Evolutionary conservation across 345 rosid species (phyloP), one percentile per base, ranked within the genome.

Genomic region (Carallia pectinifolia): DNA sequence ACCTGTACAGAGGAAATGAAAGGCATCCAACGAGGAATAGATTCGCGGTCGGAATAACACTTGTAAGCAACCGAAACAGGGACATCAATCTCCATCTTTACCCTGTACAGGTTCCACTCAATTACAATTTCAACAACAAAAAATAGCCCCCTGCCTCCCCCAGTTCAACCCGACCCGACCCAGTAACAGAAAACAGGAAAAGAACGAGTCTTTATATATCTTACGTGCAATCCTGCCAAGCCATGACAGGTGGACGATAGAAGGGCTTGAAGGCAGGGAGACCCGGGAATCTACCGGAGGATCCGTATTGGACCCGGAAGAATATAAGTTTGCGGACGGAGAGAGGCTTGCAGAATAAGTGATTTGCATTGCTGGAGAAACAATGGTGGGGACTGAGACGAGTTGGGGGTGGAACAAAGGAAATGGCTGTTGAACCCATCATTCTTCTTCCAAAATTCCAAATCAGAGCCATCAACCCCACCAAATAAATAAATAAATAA

Each of bases 201-300:
- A 23, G 8, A 12, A 53, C 23, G 36, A 36, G 66, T 64, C 13
- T 33, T 1, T 6, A 31, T 12, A 55, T 82, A 76, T 2, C 68
- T 84, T 82, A 92, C 99, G 89, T 86, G 97, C 97, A 92, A 61
- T 95, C 97, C 79, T 95, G 97, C 93, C 96, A 95, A 67, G 83
- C 81, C 97, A 90, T 89, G 78, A 90, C 85, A 59, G 86, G 81
- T 63, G 77, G 31, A 58, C 23, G 23, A 23, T 77, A 65, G 60
- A 85, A 85, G 68, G 83, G 83, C 23, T 80, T 87, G 53, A 75
- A 59, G 68, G 73, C 27, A 52, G 70, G 61, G 54, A 47, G 53
- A 47, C 58, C 61, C 18, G 89, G 76, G 53, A 77, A 70, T 70
- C 82, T 67, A 61, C 74, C 76, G 66, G 66, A 68, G 53, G 83